These are phyloP conservation scores for Phytophthora foliorum DNA, from an alignment of 352 stramenopile genomes.

Conservation along the genomic window DNA sequence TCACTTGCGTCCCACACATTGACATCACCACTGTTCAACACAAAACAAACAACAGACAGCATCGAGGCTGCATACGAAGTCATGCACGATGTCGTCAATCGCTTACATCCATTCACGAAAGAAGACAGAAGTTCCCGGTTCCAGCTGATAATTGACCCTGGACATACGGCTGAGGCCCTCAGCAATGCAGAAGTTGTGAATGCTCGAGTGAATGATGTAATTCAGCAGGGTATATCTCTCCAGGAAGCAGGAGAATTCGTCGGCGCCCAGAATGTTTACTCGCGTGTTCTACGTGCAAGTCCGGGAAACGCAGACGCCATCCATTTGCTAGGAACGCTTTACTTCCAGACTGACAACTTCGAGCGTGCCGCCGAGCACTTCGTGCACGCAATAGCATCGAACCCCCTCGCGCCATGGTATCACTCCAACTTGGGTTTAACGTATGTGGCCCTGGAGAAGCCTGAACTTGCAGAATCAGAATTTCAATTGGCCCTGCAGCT, in stretches of 20 bases:
- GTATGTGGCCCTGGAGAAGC: constrained; percentile 20
- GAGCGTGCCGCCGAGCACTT: constrained; percentile 31
- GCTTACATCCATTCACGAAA: constrained; percentile 25
- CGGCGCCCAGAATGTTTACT: constrained; percentile 50
- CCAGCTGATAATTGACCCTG: constrained; percentile 59
- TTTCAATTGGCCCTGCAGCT: constrained; percentile 28
- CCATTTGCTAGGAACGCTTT: constrained; percentile 58
- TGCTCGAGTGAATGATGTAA: constrained; percentile 14
- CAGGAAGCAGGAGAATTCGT: constrained; percentile 40
- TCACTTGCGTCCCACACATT: constrained; percentile 46
- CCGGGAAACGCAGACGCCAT: constrained; percentile 46
- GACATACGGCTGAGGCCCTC: constrained; percentile 10
- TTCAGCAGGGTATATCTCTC: constrained; percentile 37
- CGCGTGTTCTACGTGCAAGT: constrained; percentile 41
- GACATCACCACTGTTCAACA: constrained; percentile 81
- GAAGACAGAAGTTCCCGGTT: constrained; percentile 13
- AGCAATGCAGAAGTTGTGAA: constrained; percentile 2
- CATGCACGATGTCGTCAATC: constrained; percentile 68
- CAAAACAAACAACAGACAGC: constrained; percentile 50
- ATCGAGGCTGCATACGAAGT: constrained; percentile 80
- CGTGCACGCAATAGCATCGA: constrained; percentile 18
- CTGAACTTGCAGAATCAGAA: constrained; percentile 26
- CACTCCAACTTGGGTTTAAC: constrained; percentile 40
- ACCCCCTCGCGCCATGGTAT: constrained; percentile 43
- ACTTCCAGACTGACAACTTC: constrained; percentile 33